Evolutionary conservation across 495 filamentous ascomycete genomes (phyloP), one percentile per base, ranked within the genome.

Genomic region (Podospora australis): DNA sequence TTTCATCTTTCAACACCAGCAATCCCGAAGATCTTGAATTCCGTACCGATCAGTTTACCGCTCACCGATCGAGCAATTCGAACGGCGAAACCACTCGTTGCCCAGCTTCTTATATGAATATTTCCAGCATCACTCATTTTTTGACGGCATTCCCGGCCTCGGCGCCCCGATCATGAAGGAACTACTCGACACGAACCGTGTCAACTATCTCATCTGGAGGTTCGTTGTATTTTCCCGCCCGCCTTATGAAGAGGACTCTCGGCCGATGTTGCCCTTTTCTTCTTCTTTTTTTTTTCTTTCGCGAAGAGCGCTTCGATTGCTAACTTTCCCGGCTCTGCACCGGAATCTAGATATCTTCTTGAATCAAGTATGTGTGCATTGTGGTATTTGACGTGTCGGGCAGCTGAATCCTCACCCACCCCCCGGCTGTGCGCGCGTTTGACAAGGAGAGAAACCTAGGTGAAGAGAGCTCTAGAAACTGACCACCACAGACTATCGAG

Each of bases 171-270:
- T 58, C 47, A 76, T 78, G 75, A 79, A 79, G 64, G 77, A 79
- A 61, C 58, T 70, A 51, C 78, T 98, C 60, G 85, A 87, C 68
- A 91, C 89, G 52, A 81, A 96, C 75, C 85, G 91, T 72, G 81
- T 97, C 74, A 98, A 97, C 78, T 97, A 91, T 77, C 77, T 98
- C 72, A 87, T 98, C 75, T 95, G 90, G 87, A 90, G 90, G 88
- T 96, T 79, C 69, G 88, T 79, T 57, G 54, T 66, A 60, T 60
- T 58, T 48, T 48, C 55, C 55, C 48, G 39, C 52, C 53, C 36
- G 54, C 53, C 48, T 51, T 49, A 20, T 41, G 34, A 39, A 21
- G 41, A 24, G 17, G 22, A 39, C 38, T 22, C 10, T 35, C 16
- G 9, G 36, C n/a, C 35, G 34, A 48, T 54, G 45, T 55, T 39